Evolutionary conservation across 768 basidiomycete species (phyloP).

Genomic region (Paxillus ammoniavirescens): DNA sequence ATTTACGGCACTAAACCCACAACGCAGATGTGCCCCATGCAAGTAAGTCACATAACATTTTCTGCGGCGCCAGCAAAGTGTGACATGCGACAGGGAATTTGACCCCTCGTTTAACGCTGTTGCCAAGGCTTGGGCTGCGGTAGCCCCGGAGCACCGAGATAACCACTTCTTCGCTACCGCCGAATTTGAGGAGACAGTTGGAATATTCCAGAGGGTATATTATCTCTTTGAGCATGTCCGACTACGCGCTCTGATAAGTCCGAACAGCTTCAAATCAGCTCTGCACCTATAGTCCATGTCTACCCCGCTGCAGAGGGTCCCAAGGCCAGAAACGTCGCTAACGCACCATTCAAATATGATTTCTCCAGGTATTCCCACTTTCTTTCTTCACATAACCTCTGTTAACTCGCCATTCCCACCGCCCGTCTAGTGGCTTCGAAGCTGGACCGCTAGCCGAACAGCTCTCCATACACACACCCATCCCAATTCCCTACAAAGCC

Average conservation of each 20-base stretch:
- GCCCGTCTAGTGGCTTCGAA: constrained; percentile 72
- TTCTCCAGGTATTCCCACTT: constrained; percentile 60
- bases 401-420: constrained; percentile 4
- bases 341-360: constrained; percentile 65
- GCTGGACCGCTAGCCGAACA: constrained; percentile 73
- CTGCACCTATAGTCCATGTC: constrained; percentile 82
- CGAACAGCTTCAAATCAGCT: constrained; percentile 70
- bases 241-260: constrained; percentile 9
- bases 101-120: constrained; percentile 80
- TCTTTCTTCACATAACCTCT: background rate
- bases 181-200: constrained; percentile 79
- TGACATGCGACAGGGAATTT: constrained; percentile 61
- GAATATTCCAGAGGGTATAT: constrained; percentile 77
- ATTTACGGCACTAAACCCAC: constrained; percentile 81
- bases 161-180: constrained; percentile 90
- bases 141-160: constrained; percentile 59
- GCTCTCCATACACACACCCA: constrained; percentile 71
- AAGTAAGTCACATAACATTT: constrained; percentile 50
- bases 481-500: constrained; percentile 76
- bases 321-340: constrained; percentile 48
- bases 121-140: constrained; percentile 77
- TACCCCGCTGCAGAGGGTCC: constrained; percentile 75
- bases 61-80: background rate
- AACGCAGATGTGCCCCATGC: constrained; percentile 90
- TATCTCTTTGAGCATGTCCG: background rate